Percentiles rank a stretch among this genome's conserved stretches.
These are phyloP conservation scores for Kluyveromyces sp. DNA, from an alignment of 1,139 yeast species.

Conservation along the genomic window DNA sequence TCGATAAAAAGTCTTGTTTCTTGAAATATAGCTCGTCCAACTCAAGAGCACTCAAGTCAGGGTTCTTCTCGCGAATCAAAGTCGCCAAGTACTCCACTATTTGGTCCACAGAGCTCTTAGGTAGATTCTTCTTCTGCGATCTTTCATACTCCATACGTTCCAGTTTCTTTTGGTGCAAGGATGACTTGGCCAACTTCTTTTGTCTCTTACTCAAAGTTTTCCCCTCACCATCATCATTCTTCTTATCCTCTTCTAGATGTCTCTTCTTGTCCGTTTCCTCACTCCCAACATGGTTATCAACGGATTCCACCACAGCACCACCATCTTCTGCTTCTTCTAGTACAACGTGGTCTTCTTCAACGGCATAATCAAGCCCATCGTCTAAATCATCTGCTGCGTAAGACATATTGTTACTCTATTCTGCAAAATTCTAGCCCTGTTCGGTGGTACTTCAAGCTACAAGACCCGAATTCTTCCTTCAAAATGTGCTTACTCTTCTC, in stretches of 20 bases:
- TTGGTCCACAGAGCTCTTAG: constrained; percentile 20
- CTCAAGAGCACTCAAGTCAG: constrained; percentile 29
- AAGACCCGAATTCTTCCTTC: too few species aligned
- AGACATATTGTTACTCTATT: too few species aligned
- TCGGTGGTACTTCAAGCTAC: too few species aligned
- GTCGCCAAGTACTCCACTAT: constrained; percentile 27
- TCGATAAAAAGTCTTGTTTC: constrained; percentile 25
- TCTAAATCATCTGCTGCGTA: constrained; percentile 27
- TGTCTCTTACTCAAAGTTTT: constrained; percentile 25
- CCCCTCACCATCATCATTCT: constrained; percentile 5
- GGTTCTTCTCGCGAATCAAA: constrained; percentile 25
- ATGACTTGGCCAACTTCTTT: constrained; percentile 25
- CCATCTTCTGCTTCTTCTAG: constrained; percentile 6
- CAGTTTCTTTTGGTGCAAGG: constrained; percentile 23
- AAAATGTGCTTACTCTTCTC: too few species aligned
- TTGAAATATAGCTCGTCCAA: constrained; percentile 29
- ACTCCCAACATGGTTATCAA: constrained; percentile 4
- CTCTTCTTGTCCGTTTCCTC: constrained; percentile 7
- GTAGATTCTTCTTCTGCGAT: constrained; percentile 22
- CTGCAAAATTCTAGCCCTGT: too few species aligned
- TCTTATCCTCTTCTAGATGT: constrained; percentile 5
- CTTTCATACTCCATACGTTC: constrained; percentile 26
- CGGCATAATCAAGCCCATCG: constrained; percentile 26
- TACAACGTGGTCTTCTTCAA: constrained; percentile 8
- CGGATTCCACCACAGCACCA: constrained; percentile 5